Conservation (phyloP, 768 basidiomycete species). For the Boletus subparvulus region DNA sequence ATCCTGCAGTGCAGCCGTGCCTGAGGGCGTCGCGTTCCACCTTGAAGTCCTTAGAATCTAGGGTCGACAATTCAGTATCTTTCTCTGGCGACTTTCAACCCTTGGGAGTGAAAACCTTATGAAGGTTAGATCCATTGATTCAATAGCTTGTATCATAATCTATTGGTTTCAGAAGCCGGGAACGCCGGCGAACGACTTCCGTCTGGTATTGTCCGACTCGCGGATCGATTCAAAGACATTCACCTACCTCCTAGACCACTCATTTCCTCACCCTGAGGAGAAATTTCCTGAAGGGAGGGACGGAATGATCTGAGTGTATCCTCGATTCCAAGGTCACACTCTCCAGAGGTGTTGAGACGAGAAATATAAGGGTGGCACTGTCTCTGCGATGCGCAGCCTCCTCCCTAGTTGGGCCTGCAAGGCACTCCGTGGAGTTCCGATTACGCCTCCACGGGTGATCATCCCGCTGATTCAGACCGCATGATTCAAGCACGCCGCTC, state of each 20-base stretch:
- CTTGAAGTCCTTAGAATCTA: constrained; percentile 1
- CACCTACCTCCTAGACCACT: background rate
- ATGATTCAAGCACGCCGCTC: constrained; percentile 7
- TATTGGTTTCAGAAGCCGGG: constrained; percentile 10
- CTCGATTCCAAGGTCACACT: background rate
- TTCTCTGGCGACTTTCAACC: background rate
- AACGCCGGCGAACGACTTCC: constrained; percentile 3
- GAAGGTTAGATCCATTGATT: constrained; percentile 1
- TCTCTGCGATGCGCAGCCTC: constrained; percentile 1
- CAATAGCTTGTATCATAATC: constrained; percentile 1
- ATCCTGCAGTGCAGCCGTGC: background rate
- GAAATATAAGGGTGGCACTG: background rate
- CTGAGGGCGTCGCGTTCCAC: background rate
- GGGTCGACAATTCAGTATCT: constrained; percentile 4
- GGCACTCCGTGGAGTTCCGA: constrained; percentile 27
- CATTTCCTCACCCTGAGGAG: background rate
- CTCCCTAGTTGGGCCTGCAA: constrained; percentile 2
- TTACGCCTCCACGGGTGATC: constrained; percentile 8
- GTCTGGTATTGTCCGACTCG: constrained; percentile 12
- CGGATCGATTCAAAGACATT: constrained; percentile 5
- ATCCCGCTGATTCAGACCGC: constrained; percentile 1
- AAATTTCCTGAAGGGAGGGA: background rate
- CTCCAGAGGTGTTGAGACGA: background rate
- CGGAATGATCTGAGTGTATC: background rate
- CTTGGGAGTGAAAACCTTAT: background rate